These are phyloP conservation scores for Rhizopogon sp. DNA, from an alignment of 768 basidiomycete genomes.

Conservation along the genomic window DNA sequence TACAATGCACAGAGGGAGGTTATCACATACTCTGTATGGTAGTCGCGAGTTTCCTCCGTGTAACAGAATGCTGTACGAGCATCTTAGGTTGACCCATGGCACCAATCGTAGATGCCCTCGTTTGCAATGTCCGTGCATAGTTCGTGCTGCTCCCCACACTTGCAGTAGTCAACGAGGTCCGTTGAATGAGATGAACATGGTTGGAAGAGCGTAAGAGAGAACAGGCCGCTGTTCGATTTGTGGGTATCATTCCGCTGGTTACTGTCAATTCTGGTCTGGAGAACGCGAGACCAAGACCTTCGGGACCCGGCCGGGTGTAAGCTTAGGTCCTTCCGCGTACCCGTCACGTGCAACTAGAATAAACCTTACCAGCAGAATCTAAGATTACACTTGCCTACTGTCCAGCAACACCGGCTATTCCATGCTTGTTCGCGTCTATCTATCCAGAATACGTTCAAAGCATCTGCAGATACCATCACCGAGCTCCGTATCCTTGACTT, in stretches of 20 bases:
- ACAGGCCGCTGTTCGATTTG: constrained; percentile 21
- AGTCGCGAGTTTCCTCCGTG: constrained; percentile 14
- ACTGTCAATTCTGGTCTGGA: background rate
- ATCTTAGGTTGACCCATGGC: background rate
- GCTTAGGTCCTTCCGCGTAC: background rate
- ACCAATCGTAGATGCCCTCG: background rate
- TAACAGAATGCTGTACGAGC: background rate
- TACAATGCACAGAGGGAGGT: background rate
- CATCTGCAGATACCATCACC: background rate
- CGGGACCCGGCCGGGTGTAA: too few species aligned
- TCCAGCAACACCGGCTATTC: background rate
- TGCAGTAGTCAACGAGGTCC: background rate
- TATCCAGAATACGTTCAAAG: background rate
- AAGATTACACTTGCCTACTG: background rate
- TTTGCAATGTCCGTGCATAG: background rate
- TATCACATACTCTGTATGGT: constrained; percentile 12
- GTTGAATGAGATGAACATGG: background rate
- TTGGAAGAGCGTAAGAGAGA: constrained; percentile 13
- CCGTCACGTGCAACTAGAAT: background rate
- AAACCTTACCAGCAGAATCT: background rate
- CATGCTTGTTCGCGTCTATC: background rate
- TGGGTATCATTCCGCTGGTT: constrained; percentile 22
- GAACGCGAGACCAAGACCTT: too few species aligned
- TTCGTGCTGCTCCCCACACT: background rate
- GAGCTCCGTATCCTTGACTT: background rate